Percentiles rank a stretch among this genome's conserved stretches.
Conservation (phyloP, 2,329 filamentous ascomycete species). For the Fusarium haematococcum region DNA sequence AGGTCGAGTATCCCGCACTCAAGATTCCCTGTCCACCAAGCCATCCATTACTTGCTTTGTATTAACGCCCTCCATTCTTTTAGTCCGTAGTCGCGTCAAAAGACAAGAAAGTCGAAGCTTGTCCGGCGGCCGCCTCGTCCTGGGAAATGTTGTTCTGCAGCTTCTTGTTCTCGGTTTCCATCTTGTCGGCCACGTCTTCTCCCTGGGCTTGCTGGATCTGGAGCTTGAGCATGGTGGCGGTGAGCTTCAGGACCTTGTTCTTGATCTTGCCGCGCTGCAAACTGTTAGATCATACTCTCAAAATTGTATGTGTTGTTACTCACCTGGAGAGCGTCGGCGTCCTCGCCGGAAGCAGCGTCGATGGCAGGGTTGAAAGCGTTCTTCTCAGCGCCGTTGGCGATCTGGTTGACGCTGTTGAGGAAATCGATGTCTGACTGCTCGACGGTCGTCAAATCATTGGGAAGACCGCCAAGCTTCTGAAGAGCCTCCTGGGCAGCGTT, state of each 20-base stretch:
- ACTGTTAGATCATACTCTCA: background rate
- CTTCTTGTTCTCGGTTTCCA: constrained; percentile 62
- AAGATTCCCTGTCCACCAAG: background rate
- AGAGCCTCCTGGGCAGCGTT: constrained; percentile 58
- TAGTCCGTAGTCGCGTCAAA: constrained; percentile 36
- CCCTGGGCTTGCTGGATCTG: constrained; percentile 64
- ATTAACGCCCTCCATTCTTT: background rate
- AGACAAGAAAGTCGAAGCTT: constrained; percentile 52
- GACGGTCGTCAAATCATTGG: constrained; percentile 57
- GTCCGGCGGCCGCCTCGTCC: constrained; percentile 61
- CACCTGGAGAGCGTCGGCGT: constrained; percentile 61
- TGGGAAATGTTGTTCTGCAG: constrained; percentile 64
- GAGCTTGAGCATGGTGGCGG: constrained; percentile 63
- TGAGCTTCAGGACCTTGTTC: constrained; percentile 71
- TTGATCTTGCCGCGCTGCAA: constrained; percentile 65
- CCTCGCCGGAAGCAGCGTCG: constrained; percentile 58
- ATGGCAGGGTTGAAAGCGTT: constrained; percentile 67
- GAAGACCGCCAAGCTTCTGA: constrained; percentile 52
- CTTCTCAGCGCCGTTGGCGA: constrained; percentile 65
- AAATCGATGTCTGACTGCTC: constrained; percentile 60
- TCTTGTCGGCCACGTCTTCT: constrained; percentile 55
- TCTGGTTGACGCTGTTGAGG: constrained; percentile 62
- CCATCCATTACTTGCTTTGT: background rate
- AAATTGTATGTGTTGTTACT: background rate
- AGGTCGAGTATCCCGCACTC: background rate